Conservation (phyloP, 192 early-diverging fungal species). For the Glomus cerebriforme region DNA sequence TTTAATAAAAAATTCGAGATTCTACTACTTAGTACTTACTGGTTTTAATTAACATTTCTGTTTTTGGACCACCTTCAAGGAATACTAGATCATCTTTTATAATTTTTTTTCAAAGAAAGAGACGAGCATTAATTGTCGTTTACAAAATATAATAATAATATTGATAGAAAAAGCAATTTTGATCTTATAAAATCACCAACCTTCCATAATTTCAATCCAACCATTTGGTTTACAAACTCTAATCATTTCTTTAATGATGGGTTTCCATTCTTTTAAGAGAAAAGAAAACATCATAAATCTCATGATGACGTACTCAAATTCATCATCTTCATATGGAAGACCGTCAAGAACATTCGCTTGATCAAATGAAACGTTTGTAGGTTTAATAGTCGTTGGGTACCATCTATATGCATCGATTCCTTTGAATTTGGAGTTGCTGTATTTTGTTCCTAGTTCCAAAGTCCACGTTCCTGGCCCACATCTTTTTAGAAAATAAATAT, state of each 20-base stretch:
- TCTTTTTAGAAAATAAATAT: neutral
- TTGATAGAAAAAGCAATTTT: no score
- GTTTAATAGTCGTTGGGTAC: neutral
- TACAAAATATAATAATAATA: no score
- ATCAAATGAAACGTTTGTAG: neutral
- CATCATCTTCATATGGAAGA: neutral
- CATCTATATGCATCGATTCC: neutral
- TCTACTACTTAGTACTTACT: no score
- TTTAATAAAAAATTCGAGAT: no score
- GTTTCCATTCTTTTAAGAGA: constrained; percentile 7
- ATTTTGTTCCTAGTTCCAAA: neutral
- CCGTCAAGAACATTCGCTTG: neutral
- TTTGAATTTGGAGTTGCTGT: neutral
- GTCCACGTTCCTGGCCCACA: neutral
- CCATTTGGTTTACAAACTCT: constrained; percentile 45
- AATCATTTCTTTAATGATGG: constrained; percentile 2
- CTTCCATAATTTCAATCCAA: constrained; percentile 45
- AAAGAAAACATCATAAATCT: constrained; percentile 23
- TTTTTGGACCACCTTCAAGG: no score
- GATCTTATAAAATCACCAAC: neutral
- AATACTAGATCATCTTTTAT: no score
- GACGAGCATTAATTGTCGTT: no score
- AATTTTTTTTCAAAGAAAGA: no score
- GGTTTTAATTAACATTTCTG: no score
- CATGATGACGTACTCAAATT: neutral